Base-by-base conservation (phyloP, 1,284 basidiomycete species). In the Ceratobasidium sp. region DNA sequence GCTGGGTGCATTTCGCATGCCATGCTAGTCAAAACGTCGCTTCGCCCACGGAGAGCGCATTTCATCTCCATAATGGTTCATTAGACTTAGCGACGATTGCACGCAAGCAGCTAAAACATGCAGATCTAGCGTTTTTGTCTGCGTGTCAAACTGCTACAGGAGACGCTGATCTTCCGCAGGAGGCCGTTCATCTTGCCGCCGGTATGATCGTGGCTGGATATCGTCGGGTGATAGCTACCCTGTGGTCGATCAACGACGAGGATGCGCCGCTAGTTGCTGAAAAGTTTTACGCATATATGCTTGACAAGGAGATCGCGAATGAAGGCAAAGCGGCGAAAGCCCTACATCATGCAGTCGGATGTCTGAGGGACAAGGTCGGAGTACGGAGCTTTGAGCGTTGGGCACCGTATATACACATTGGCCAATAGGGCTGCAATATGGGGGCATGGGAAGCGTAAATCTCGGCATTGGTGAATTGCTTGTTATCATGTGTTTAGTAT, bases 171-270 rank as follows among this genome's bases (percentile, higher is more conserved):
- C 18, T 55, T 2, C 73, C 73, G 13, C 61, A 76, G n/a, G 61
- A 76, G 40, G 42, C 61, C 18, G 44, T 76, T 33, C 73, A 76
- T 23, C 61, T 76, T 3, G 73, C 73, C 3, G 73, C 73, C 10
- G 73, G 73, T 9, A 64, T 76, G 73, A 46, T 49, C 12, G 49
- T 76, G 42, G 73, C 73, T 6, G 72, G 70, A n/a, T 66, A 66
- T 44, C 40, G 33, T 2, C 33, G 63, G 3, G 63, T 66, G 40
- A 66, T 66, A 3, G 64, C 64, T 6, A 66, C 64, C 3, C 44
- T 66, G 64, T 66, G 64, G 64, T 42, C 39, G 39, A 66, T 66
- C 42, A 4, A 66, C 26, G 64, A 66, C 46, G 26, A 9, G 39
- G 64, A 66, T 26, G 64, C 7, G n/a, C 64, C 64, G 13, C 39